phyloP scores from a whole-genome alignment of 2,329 filamentous ascomycete genomes.

The Ascochyta rabiei region DNA sequence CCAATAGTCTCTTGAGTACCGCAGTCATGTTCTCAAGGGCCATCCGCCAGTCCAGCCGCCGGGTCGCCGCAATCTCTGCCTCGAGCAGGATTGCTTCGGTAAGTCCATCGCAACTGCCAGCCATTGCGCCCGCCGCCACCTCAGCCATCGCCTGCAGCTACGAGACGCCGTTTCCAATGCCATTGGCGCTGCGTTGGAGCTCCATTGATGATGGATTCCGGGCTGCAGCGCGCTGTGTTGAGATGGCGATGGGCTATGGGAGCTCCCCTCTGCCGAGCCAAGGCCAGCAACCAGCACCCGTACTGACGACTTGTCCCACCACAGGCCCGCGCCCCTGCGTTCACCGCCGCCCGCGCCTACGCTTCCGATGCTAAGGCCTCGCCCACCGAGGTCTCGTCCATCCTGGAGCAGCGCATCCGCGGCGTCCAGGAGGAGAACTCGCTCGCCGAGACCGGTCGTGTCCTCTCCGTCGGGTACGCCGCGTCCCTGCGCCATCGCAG shows the following conservation, averaged over 20 bases:
- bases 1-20: constrained; percentile 52
- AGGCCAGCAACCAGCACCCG: constrained; percentile 25
- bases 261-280: constrained; percentile 45
- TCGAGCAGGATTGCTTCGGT: constrained; percentile 90
- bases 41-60: constrained; percentile 94
- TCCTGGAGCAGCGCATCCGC: constrained; percentile 98
- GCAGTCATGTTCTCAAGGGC: constrained; percentile 94
- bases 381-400: constrained; percentile 98
- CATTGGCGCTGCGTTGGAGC: constrained; percentile 48
- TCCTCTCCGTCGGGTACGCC: constrained; percentile 97
- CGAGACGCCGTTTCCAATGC: constrained; percentile 40
- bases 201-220: constrained; percentile 33
- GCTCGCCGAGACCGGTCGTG: constrained; percentile 97
- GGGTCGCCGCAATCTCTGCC: constrained; percentile 91
- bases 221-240: constrained; percentile 48
- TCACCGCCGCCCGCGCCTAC: constrained; percentile 82
- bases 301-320: constrained; percentile 57
- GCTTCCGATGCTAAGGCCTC: constrained; percentile 92
- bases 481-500: constrained; percentile 40
- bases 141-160: constrained; percentile 41
- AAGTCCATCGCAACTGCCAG: constrained; percentile 66
- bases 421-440: constrained; percentile 96
- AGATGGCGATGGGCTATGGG: constrained; percentile 21
- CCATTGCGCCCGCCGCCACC: constrained; percentile 50
- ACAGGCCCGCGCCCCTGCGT: constrained; percentile 85